Conservation (phyloP, 2,329 filamentous ascomycete species). For the Canariomyces notabilis region DNA sequence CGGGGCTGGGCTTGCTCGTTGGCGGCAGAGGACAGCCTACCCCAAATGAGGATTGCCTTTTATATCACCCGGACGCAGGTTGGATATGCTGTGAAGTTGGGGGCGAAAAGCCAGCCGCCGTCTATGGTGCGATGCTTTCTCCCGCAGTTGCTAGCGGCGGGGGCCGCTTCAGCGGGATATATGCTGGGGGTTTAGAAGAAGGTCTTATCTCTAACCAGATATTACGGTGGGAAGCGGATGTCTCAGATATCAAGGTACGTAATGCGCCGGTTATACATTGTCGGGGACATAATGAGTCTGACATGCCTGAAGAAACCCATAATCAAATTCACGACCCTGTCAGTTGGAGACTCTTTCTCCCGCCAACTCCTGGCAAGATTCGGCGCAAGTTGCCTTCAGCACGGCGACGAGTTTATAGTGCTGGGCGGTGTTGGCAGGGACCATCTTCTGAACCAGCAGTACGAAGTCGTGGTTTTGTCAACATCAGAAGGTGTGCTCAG, state of each 20-base stretch:
- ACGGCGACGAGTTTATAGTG: slow-evolving; percentile 29
- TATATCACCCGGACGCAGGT: slow-evolving; percentile 46
- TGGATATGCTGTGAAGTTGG: slow-evolving; percentile 42
- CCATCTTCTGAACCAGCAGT: slow-evolving; percentile 38
- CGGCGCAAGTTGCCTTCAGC: slow-evolving; percentile 36
- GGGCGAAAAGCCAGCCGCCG: slow-evolving; percentile 33
- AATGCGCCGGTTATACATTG: too few relatives aligned
- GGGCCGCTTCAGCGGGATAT: slow-evolving; percentile 49
- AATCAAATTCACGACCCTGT: slow-evolving; percentile 23
- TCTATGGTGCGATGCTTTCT: slow-evolving; percentile 42
- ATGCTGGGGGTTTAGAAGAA: slow-evolving; percentile 67
- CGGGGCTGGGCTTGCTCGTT: slow-evolving; percentile 51
- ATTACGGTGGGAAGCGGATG: slow-evolving; percentile 58
- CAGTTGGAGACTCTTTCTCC: slow-evolving; percentile 2
- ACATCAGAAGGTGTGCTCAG: slow-evolving; percentile 28
- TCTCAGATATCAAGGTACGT: slow-evolving; percentile 34
- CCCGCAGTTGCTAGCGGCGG: slow-evolving; percentile 14
- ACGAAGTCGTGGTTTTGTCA: slow-evolving; percentile 47
- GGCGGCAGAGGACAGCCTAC: slow-evolving; percentile 54
- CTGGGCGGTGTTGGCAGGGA: slow-evolving; percentile 41
- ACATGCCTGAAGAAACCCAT: slow-evolving; percentile 23
- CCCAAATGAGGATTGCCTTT: slow-evolving; percentile 47
- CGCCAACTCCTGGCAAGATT: slow-evolving; percentile 34
- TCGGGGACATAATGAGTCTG: too few relatives aligned
- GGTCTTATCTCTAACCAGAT: slow-evolving; percentile 59